Percentiles rank a stretch among this genome's conserved stretches.
These are phyloP conservation scores for Parachlorella kessleri DNA, from an alignment of 139 green algal genomes.

Conservation along the genomic window DNA sequence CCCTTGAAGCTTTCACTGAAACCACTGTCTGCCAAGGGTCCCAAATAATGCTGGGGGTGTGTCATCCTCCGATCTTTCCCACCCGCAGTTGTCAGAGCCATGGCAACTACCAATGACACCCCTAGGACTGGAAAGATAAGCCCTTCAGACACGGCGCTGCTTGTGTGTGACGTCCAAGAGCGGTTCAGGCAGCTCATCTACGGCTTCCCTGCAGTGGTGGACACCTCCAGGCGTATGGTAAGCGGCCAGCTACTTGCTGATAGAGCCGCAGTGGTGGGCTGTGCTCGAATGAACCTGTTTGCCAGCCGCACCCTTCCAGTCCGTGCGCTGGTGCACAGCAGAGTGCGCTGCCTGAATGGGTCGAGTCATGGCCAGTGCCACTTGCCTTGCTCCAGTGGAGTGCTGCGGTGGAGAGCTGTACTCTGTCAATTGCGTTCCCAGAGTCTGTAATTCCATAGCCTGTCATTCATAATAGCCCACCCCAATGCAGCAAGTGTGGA, in stretches of 20 bases:
- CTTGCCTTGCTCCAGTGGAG: too few species aligned
- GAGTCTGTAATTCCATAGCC: too few species aligned
- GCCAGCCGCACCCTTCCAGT: too few species aligned
- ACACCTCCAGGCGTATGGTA: constrained; percentile 64
- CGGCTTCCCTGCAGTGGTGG: constrained; percentile 62
- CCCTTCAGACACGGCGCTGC: constrained; percentile 50
- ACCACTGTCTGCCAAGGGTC: background rate
- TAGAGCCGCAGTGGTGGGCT: background rate
- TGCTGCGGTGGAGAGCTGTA: too few species aligned
- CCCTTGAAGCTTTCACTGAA: background rate
- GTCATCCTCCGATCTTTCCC: background rate
- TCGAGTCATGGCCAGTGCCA: too few species aligned
- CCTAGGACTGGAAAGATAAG: constrained; percentile 44
- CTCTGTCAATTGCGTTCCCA: too few species aligned
- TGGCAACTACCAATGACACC: constrained; percentile 9
- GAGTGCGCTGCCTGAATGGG: too few species aligned
- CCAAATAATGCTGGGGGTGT: background rate
- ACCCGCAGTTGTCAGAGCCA: constrained; percentile 19
- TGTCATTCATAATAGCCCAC: too few species aligned
- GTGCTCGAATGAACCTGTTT: background rate
- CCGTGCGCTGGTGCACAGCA: too few species aligned
- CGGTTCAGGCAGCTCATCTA: constrained; percentile 71
- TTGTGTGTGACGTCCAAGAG: constrained; percentile 84
- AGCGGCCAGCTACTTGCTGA: background rate
- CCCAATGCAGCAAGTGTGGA: too few species aligned